phyloP scores from a whole-genome alignment of 2,329 filamentous ascomycete genomes.

The Colletotrichum nymphaeae region DNA sequence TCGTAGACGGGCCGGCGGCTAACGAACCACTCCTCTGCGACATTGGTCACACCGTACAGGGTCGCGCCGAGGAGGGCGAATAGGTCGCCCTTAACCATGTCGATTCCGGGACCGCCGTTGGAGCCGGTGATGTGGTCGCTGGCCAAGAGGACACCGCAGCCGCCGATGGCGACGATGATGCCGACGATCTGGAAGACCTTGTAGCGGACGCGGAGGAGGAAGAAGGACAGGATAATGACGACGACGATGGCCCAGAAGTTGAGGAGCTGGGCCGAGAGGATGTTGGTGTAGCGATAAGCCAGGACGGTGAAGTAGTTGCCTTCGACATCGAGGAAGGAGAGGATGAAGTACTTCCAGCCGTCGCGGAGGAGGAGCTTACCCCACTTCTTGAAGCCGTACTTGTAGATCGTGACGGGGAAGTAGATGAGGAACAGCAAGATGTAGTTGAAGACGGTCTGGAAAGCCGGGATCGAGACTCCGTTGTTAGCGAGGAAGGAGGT shows the following conservation, averaged over 20 bases:
- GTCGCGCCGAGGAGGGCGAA: slow-evolving; percentile 91
- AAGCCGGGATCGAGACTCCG: slow-evolving; percentile 87
- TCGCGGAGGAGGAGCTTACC: slow-evolving; percentile 71
- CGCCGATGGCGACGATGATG: slow-evolving; percentile 90
- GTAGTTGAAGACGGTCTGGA: slow-evolving; percentile 97
- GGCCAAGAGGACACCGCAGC: slow-evolving; percentile 86
- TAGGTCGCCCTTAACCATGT: slow-evolving; percentile 90
- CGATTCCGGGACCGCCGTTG: slow-evolving; percentile 74
- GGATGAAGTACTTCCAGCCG: slow-evolving; percentile 94
- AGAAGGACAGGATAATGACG: slow-evolving; percentile 86
- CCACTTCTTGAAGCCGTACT: slow-evolving; percentile 82
- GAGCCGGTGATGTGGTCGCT: slow-evolving; percentile 86
- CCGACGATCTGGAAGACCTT: slow-evolving; percentile 85
- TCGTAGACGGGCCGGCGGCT: slow-evolving; percentile 89
- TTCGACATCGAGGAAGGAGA: slow-evolving; percentile 93
- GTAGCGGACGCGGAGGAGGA: slow-evolving; percentile 89
- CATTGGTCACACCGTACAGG: slow-evolving; percentile 91
- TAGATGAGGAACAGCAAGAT: slow-evolving; percentile 85
- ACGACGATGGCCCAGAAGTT: slow-evolving; percentile 99
- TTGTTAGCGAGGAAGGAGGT: slow-evolving; percentile 75
- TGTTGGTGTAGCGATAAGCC: slow-evolving; percentile 92
- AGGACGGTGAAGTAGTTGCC: slow-evolving; percentile 98
- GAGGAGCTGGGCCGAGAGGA: slow-evolving; percentile 92
- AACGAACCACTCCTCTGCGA: slow-evolving; percentile 94
- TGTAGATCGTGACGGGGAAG: slow-evolving; percentile 81